Evolutionary conservation across 768 basidiomycete genomes (phyloP).

Genomic region (Termitomyces sp.): DNA sequence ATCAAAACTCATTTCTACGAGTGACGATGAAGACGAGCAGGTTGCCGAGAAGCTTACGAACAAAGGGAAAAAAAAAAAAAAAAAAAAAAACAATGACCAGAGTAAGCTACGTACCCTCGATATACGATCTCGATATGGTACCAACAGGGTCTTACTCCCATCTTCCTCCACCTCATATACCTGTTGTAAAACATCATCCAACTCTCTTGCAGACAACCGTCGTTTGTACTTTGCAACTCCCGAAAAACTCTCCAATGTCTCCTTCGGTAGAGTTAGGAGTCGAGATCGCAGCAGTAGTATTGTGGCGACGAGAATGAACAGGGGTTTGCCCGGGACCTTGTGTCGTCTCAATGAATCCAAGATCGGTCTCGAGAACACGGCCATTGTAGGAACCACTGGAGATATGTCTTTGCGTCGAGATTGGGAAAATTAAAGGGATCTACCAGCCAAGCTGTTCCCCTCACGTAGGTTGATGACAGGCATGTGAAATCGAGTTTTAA

Average conservation of each 20-base stretch:
- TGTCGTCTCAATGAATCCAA: constrained; percentile 7
- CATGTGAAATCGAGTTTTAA: constrained; percentile 3
- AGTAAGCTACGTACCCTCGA: constrained; percentile 55
- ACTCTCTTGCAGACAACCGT: constrained; percentile 32
- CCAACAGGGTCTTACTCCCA: constrained; percentile 59
- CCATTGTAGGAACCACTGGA: constrained; percentile 2
- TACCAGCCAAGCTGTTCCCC: not conserved
- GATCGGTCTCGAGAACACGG: constrained; percentile 14
- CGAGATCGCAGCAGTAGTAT: constrained; percentile 49
- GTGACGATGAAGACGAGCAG: too few species aligned
- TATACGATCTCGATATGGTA: constrained; percentile 59
- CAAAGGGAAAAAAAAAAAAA: too few species aligned
- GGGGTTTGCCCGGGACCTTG: constrained; percentile 16
- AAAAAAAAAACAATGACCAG: too few species aligned
- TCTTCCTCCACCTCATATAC: constrained; percentile 56
- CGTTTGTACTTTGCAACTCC: constrained; percentile 17
- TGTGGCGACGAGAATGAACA: constrained; percentile 38
- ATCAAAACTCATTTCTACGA: not conserved
- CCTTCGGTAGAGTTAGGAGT: constrained; percentile 28
- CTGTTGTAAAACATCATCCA: constrained; percentile 47
- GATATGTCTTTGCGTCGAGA: not conserved
- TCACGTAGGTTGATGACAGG: not conserved
- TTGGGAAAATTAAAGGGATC: not conserved
- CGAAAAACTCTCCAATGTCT: constrained; percentile 23
- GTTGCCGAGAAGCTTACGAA: too few species aligned